phyloP scores from a whole-genome alignment of 495 filamentous ascomycete genomes.

The Letharia columbiana region DNA sequence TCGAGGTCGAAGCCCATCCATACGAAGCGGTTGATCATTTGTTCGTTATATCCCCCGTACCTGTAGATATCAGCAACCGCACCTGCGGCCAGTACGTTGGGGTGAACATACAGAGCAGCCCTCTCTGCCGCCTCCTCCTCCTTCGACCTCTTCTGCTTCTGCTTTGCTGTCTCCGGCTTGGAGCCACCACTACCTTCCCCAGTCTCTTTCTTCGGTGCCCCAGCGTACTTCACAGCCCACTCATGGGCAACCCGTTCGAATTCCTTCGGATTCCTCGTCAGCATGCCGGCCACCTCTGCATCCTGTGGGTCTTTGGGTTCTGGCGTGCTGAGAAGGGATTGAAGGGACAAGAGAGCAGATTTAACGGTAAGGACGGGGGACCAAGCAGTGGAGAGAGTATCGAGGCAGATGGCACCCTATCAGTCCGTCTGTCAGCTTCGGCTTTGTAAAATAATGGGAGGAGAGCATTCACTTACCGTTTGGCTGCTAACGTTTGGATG shows the following conservation, averaged over 20 bases:
- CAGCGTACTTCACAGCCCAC: constrained; percentile 81
- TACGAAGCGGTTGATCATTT: constrained; percentile 79
- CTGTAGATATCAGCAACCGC: constrained; percentile 36
- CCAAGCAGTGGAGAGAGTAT: constrained; percentile 85
- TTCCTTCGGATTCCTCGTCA: constrained; percentile 65
- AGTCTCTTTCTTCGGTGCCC: constrained; percentile 53
- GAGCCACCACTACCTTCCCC: constrained; percentile 44
- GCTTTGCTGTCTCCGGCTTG: constrained; percentile 41
- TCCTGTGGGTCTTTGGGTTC: constrained; percentile 97
- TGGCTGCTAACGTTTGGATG: constrained; percentile 95
- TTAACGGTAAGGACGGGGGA: constrained; percentile 94
- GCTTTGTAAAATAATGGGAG: neutral
- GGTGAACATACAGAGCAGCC: constrained; percentile 36
- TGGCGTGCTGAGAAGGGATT: constrained; percentile 84
- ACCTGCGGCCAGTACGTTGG: constrained; percentile 21
- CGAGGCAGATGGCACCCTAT: constrained; percentile 94
- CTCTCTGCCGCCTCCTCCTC: constrained; percentile 37
- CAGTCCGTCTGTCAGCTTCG: constrained; percentile 18
- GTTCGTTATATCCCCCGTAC: constrained; percentile 83
- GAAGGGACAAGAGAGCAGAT: constrained; percentile 83
- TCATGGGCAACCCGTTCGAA: constrained; percentile 80
- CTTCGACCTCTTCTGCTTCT: constrained; percentile 40
- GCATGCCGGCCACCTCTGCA: constrained; percentile 88
- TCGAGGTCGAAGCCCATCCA: constrained; percentile 93
- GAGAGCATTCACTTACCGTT: constrained; percentile 52